Base-by-base conservation (phyloP, 306 rosid species). In the Vicia sativa region DNA sequence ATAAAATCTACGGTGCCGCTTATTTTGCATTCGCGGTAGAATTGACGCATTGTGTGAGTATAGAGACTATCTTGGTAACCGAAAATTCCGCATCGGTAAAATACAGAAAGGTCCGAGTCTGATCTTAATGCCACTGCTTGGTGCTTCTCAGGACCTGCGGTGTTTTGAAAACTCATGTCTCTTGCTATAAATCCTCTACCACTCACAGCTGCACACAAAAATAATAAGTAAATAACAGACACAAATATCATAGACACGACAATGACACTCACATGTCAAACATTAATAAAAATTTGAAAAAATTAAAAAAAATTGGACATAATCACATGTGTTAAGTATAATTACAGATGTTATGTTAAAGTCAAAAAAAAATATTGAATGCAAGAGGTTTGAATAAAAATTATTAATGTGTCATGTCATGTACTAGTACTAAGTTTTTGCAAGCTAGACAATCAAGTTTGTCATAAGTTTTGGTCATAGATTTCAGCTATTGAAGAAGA, bases 171-270 rank as follows among this genome's bases (percentile, higher is more conserved):
- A 7, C 80, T 62, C 11, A 90, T 74, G 62, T 85, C 89, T 35
- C 91, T 46, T 12, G 86, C 91, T 76, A 90, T 90, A 82, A 87
- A 87, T 18, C 95, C 89, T 74, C 89, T 80, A 1, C 97, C 96
- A 54, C 91, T 86, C 5, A 91, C 97, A 42, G 97, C 97, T 91
- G 80, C 74, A 58, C 29, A 19, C 29, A 10, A 26, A 8, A 11
- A 7, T 6, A 37, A 3, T 8, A 2, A 26, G 2, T 10, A 16
- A 73, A 14, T 16, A 7, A 31, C 7, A 29, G 0, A 29, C 7
- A 29, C 1, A 6, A 6, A 6, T 31, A 31, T 31, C 37, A 31
- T 8, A 31, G 7, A 29, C 6, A 6, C 5, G 0, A 28, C 5
- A 0, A 0, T 29, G 6, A 5, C 6, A 31, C 7, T 5, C 0